Evolutionary conservation across 192 early-diverging fungal genomes (phyloP), one percentile per base, ranked within the genome.

Genomic region (Diversispora epigaea): DNA sequence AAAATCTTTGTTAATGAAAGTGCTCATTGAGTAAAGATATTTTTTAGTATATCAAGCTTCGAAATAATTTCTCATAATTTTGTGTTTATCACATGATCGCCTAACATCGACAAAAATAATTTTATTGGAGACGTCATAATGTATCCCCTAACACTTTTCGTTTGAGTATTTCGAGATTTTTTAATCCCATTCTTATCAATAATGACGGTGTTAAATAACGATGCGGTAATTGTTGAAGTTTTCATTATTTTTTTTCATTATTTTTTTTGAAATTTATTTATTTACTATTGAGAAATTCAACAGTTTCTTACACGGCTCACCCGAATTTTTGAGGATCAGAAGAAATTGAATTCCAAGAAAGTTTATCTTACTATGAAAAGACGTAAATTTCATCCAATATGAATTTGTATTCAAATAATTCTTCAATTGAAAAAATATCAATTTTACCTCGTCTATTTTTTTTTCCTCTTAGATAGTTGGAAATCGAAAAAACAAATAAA

Each of bases 321-420:
- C 1, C 57, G 72, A 56, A 69, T 78, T 7, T 84, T 81, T 70
- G 77, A 84, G 63, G 71, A 76, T n/a, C 25, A 32, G 25, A 49
- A 77, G 17, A 80, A 85, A 50, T 4, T 50, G 5, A 50, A 10
- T 44, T 76, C 83, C 39, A 71, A 57, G n/a, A 84, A 80, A 5
- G 79, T 84, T n/a, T 85, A 81, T 17, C 66, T 84, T 19, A 84
- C 83, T 15, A 84, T 82, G 83, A 84, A 84, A 66, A 79, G 83
- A 78, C 74, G 83, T 84, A 78, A n/a, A 63, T 32, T n/a, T 25
- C 21, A 22, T 60, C 25, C 8, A 60, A 63, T 32, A 41, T 64
- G 6, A 11, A 15, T 50, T 69, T 21, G 61, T n/a, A 73, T 41
- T 40, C 17, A 11, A 52, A 25, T 39, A 45, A 7, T 45, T 60